These are phyloP conservation scores for Metarhizium album DNA, from an alignment of 2,329 filamentous ascomycete species.

Conservation along the genomic window DNA sequence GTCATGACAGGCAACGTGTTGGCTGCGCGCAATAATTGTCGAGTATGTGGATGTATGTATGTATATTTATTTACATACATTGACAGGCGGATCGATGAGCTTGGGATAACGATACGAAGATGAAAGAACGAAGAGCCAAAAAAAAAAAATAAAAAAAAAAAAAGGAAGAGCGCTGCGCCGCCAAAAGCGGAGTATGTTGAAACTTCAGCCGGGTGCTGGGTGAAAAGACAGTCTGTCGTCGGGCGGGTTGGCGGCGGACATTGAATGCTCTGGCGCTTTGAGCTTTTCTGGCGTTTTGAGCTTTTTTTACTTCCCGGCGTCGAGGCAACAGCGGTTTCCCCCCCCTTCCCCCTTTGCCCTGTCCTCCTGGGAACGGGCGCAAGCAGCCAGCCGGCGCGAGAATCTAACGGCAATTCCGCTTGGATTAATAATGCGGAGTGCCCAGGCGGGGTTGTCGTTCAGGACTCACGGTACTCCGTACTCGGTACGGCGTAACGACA, in stretches of 20 bases:
- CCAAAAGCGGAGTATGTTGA: conserved; percentile 1
- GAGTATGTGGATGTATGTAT: no score
- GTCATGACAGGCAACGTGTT: conserved; percentile 38
- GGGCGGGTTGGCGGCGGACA: no score
- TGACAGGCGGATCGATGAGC: background rate
- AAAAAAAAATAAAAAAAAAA: background rate
- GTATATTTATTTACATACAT: background rate
- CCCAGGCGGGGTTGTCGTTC: background rate
- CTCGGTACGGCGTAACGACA: no score
- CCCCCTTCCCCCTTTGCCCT: background rate
- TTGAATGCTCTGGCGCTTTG: background rate
- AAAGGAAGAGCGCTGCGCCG: background rate
- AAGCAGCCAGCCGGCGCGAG: background rate
- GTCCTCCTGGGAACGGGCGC: background rate
- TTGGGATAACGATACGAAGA: background rate
- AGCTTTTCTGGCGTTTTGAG: background rate
- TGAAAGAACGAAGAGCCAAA: background rate
- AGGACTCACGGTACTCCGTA: no score
- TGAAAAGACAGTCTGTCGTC: no score
- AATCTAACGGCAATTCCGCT: background rate
- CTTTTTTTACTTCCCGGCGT: background rate
- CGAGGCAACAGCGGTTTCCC: background rate
- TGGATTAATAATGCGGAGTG: background rate
- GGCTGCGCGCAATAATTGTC: background rate
- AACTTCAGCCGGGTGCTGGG: background rate